phyloP scores from a whole-genome alignment of 2,329 filamentous ascomycete species.

The Monilinia aucupariae region DNA sequence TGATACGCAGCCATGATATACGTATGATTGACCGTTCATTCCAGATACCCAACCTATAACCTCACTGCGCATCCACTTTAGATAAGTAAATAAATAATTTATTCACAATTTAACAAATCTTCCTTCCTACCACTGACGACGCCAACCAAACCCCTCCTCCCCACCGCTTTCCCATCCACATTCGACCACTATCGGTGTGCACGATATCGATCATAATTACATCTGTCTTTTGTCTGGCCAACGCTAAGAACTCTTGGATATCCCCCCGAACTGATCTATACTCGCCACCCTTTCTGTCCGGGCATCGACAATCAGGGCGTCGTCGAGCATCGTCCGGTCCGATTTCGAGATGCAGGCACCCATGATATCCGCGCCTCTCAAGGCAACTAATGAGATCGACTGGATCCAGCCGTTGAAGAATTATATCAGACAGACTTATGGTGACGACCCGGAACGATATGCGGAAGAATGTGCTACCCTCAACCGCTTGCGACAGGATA shows the following conservation, averaged over 20 bases:
- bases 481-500: constrained; percentile 93
- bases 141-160: constrained; percentile 16
- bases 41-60: no score
- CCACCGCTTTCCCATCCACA: constrained; percentile 13
- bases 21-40: constrained; percentile 1
- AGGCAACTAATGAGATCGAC: constrained; percentile 95
- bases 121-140: constrained; percentile 11
- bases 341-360: constrained; percentile 64
- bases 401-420: constrained; percentile 88
- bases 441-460: constrained; percentile 94
- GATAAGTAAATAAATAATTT: constrained; percentile 9
- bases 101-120: constrained; percentile 12
- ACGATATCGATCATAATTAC: background rate
- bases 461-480: constrained; percentile 90
- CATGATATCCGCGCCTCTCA: constrained; percentile 93
- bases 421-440: constrained; percentile 91
- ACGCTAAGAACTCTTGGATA: background rate
- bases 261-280: background rate
- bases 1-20: background rate
- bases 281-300: background rate
- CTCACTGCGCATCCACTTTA: no score
- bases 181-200: constrained; percentile 3
- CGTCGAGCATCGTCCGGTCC: constrained; percentile 2
- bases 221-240: background rate
- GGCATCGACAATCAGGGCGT: constrained; percentile 12